Conservation (phyloP, 1,284 basidiomycete genomes). For the Vanrija pseudolonga region DNA sequence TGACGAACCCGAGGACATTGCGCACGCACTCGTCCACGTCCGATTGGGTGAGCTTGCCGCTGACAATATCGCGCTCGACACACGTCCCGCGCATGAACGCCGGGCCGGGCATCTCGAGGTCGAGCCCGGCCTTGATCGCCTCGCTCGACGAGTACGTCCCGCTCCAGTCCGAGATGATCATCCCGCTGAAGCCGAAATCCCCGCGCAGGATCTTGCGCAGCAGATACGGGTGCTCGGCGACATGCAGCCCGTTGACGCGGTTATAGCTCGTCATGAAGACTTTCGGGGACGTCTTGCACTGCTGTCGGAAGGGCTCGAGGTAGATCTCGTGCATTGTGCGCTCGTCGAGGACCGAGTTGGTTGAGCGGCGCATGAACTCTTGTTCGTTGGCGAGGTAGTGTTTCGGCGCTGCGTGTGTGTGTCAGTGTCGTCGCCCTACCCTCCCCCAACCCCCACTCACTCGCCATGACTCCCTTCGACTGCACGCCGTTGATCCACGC, state of each 20-base stretch:
- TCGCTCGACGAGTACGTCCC: conserved; percentile 66
- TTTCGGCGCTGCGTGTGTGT: conserved; percentile 12
- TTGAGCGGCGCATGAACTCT: conserved; percentile 48
- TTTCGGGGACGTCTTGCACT: conserved; percentile 54
- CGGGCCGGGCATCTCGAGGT: conserved; percentile 58
- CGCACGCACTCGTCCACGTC: conserved; percentile 65
- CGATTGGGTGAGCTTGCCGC: conserved; percentile 62
- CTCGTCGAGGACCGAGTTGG: conserved; percentile 54
- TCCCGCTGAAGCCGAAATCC: conserved; percentile 37
- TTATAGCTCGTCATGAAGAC: conserved; percentile 52
- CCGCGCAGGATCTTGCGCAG: conserved; percentile 64
- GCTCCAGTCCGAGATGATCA: conserved; percentile 49
- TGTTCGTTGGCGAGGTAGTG: conserved; percentile 51
- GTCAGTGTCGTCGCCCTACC: background rate
- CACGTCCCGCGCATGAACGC: conserved; percentile 30
- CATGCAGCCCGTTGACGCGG: conserved; percentile 63
- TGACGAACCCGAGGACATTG: conserved; percentile 27
- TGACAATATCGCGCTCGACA: conserved; percentile 54
- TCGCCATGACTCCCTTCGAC: conserved; percentile 61
- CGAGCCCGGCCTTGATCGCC: conserved; percentile 67
- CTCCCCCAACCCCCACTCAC: conserved; percentile 1
- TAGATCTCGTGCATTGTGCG: conserved; percentile 77
- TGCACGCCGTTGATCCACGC: conserved; percentile 70
- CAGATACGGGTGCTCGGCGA: conserved; percentile 62
- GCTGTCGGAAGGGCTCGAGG: conserved; percentile 75